Conservation (phyloP, 768 basidiomycete genomes). For the Rhodotorula diobovata region DNA sequence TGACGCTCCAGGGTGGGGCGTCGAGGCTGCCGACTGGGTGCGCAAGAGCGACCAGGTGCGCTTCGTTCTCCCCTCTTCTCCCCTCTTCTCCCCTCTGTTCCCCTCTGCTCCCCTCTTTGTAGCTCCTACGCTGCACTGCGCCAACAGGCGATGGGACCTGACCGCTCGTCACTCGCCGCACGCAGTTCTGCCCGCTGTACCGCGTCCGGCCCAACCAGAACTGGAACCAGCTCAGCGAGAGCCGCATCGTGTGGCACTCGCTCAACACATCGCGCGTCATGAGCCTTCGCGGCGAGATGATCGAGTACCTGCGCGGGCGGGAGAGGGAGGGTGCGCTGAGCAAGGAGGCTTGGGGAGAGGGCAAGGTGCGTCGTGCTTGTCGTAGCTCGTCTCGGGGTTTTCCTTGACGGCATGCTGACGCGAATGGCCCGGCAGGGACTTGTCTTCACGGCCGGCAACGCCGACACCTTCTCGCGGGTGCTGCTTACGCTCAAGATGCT, state of each 20-base stretch:
- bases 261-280: slow-evolving; percentile 9
- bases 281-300: slow-evolving; percentile 13
- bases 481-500: slow-evolving; percentile 40
- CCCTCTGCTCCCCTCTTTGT: too few species aligned
- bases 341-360: slow-evolving; percentile 10
- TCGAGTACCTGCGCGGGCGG: background rate
- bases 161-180: too few species aligned
- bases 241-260: slow-evolving; percentile 7
- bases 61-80: background rate
- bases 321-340: slow-evolving; percentile 18
- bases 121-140: too few species aligned
- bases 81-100: background rate
- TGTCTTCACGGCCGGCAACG: slow-evolving; percentile 50
- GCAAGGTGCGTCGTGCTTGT: slow-evolving; percentile 1
- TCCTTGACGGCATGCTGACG: background rate
- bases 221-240: slow-evolving; percentile 9
- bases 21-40: slow-evolving; percentile 32
- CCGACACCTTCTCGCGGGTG: slow-evolving; percentile 44
- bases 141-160: too few species aligned
- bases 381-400: too few species aligned
- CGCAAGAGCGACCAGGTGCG: slow-evolving; percentile 15
- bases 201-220: slow-evolving; percentile 31
- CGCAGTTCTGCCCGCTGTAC: slow-evolving; percentile 22
- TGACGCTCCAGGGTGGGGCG: slow-evolving; percentile 1
- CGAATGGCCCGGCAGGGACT: slow-evolving; percentile 3